Percentiles rank a stretch among this genome's conserved stretches.
phyloP scores from a whole-genome alignment of 78 protist species.

The Dictyostelium purpureum region DNA sequence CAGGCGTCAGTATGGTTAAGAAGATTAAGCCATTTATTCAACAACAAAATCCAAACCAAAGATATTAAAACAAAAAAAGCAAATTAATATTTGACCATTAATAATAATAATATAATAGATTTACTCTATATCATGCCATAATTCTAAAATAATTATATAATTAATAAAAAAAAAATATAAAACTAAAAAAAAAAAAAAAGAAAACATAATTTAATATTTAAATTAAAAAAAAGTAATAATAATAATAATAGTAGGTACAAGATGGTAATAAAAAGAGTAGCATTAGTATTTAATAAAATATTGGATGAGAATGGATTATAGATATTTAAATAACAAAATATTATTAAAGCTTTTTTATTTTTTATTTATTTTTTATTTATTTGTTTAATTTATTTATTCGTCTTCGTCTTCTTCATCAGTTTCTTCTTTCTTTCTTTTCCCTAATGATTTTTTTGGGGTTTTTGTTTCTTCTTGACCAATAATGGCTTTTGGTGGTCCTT shows the following conservation, averaged over 20 bases:
- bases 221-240: background rate
- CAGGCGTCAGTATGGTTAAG: constrained; percentile 40
- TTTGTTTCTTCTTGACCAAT: background rate
- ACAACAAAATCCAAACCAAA: background rate
- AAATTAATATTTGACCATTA: background rate
- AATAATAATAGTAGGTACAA: background rate
- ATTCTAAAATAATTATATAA: too few relatives aligned
- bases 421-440: background rate
- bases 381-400: background rate
- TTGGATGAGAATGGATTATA: background rate
- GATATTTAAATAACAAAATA: background rate
- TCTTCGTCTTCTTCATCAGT: constrained; percentile 51
- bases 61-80: background rate
- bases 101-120: background rate
- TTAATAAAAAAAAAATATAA: too few relatives aligned
- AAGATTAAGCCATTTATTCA: constrained; percentile 36
- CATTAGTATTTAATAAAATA: background rate
- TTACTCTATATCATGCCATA: background rate
- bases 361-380: background rate
- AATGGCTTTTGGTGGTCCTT: constrained; percentile 27
- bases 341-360: background rate
- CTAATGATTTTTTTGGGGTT: constrained; percentile 7
- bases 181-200: background rate
- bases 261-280: background rate
- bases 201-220: background rate